Evolutionary conservation across 2,329 filamentous ascomycete species (phyloP), one percentile per base, ranked within the genome.

Genomic region (Cladosporium sp.): DNA sequence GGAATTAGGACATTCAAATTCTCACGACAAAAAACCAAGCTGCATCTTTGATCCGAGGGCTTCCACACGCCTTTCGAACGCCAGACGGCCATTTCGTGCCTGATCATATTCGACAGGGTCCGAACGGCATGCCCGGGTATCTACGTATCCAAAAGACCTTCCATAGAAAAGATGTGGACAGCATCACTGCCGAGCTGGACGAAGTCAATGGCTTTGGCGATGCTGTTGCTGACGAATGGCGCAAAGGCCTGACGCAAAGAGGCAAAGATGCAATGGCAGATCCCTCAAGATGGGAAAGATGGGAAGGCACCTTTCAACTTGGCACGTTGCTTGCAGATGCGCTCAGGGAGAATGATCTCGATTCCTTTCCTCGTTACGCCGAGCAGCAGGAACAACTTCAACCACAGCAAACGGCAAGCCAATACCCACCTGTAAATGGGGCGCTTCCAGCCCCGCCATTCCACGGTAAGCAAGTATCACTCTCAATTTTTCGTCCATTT

Each of bases 171-270:
- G 80, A 90, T 52, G 75, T 89, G 30, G 76, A 83, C 20, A 73
- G 75, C 7, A 77, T 91, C 56, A 78, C 79, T 52, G 64, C 71
- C 27, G 82, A 88, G 60, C 82, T 88, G 57, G 71, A 80, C 38
- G 73, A 80, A 4, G 86, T 84, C 48, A 80, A 81, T 58, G 69
- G 73, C n/a, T 76, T 88, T 58, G 86, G 88, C n/a, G 60, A 76
- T 39, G 83, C 84, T 37, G 80, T 84, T 9, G 78, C 80, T 3
- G 85, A 89, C 58, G 88, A 91, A 66, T 93, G 88, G 88, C 74
- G 83, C 24, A 91, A 91, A 68, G 88, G 88, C 8, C 76, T 93
- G 3, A 79, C 83, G 38, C 72, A 71, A 22, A 77, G 80, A 52
- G 85, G 86, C 8, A 80, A 80, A 58, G 75, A 81, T 52, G 70